Conservation (phyloP, 2,329 filamentous ascomycete genomes). For the Curvularia lunata region DNA sequence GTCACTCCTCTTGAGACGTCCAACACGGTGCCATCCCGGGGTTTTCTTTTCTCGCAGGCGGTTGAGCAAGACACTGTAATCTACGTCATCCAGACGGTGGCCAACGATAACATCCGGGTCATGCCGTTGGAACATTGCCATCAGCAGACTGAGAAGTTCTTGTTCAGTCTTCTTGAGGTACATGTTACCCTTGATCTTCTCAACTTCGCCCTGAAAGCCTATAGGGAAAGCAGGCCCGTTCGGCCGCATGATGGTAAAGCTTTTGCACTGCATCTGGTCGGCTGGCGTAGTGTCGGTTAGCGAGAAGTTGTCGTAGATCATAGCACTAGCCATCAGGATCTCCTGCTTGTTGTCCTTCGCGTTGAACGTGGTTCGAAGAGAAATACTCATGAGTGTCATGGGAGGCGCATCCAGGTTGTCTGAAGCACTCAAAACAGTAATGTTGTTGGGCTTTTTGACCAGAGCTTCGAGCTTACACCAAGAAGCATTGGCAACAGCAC, state of each 20-base stretch:
- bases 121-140: slow-evolving; percentile 83
- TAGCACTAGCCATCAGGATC: slow-evolving; percentile 86
- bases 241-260: slow-evolving; percentile 90
- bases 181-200: slow-evolving; percentile 76
- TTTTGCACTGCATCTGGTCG: slow-evolving; percentile 86
- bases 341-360: slow-evolving; percentile 95
- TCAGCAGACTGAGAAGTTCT: slow-evolving; percentile 84
- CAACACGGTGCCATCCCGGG: slow-evolving; percentile 92
- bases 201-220: slow-evolving; percentile 81
- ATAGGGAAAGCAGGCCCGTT: slow-evolving; percentile 77
- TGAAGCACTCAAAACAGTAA: slow-evolving; percentile 74
- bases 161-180: slow-evolving; percentile 83
- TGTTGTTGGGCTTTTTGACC: slow-evolving; percentile 76
- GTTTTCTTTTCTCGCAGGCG: slow-evolving; percentile 89
- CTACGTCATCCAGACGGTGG: slow-evolving; percentile 95
- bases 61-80: slow-evolving; percentile 88
- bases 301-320: slow-evolving; percentile 89
- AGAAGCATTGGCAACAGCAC: slow-evolving; percentile 85
- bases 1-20: slow-evolving; percentile 78
- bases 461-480: slow-evolving; percentile 96
- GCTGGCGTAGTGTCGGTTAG: slow-evolving; percentile 86
- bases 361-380: slow-evolving; percentile 87
- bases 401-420: slow-evolving; percentile 85
- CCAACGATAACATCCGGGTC: slow-evolving; percentile 95
- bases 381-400: slow-evolving; percentile 93